Evolutionary conservation across 345 rosid genomes (phyloP), one percentile per base, ranked within the genome.

Genomic region (Heritiera littoralis): DNA sequence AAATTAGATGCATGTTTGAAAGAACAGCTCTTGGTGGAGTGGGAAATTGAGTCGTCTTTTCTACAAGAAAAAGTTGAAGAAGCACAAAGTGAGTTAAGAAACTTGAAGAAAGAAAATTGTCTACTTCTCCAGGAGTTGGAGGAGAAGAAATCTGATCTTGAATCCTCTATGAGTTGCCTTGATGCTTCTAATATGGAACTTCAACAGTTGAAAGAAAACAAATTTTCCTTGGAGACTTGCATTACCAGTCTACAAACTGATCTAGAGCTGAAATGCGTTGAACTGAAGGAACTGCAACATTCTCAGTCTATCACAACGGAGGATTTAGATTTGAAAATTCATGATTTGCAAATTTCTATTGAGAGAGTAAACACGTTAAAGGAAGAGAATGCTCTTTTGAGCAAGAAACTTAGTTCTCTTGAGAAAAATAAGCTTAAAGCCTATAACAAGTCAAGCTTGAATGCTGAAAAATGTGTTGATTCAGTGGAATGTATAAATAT

Each of bases 1-100:
- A 70, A 78, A 72, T 83, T 91, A 73, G 93, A 92, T 81, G 80
- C 84, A 12, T 90, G 85, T 79, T 81, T 91, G 81, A 85, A 86
- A 73, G 89, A 84, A 28, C 85, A 78, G 75, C 66, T 84, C 66
- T 73, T 88, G 66, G 73, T 75, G 70, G 89, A 86, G 54, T 65
- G 65, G 68, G 86, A 85, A 78, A 75, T 79, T 61, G 88, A 87
- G 75, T 79, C 77, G 43, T 80, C 80, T 67, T 55, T 83, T 69
- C 72, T 89, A 58, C 84, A 82, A 66, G 78, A 83, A 74, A 79
- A 87, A 66, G 59, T 80, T 80, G 85, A 76, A 81, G 89, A 85
- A 74, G 85, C 82, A 72, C 79, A 82, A 61, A 66, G 63, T 48
- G 81, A 79, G 81, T 79, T 75, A 49, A 51, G 79, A 23, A 74